Percentiles rank a stretch among this genome's conserved stretches.
These are phyloP conservation scores for Xylariomycetidae sp. DNA, from an alignment of 2,329 filamentous ascomycete species.

Conservation along the genomic window DNA sequence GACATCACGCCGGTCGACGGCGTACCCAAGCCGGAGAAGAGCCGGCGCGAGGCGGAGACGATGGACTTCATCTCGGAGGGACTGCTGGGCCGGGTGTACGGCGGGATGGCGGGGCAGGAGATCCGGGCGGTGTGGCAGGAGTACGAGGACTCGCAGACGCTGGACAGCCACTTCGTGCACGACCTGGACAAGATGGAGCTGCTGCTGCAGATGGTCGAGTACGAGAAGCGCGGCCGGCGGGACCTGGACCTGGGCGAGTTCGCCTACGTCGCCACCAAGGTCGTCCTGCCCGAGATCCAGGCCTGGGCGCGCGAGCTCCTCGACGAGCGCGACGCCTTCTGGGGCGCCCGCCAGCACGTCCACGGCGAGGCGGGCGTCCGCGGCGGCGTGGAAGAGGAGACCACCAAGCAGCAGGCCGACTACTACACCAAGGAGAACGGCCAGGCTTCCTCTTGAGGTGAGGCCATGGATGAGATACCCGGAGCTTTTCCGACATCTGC, in stretches of 20 bases:
- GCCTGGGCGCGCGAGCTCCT: constrained; percentile 74
- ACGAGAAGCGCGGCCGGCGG: constrained; percentile 67
- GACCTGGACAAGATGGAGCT: constrained; percentile 98
- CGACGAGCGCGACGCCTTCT: constrained; percentile 68
- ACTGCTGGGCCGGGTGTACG: constrained; percentile 68
- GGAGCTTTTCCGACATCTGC: neutral
- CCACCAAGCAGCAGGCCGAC: constrained; percentile 37
- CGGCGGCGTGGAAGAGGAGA: constrained; percentile 33
- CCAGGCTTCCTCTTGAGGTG: constrained; percentile 4
- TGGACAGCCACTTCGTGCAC: constrained; percentile 85
- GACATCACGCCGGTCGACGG: constrained; percentile 94
- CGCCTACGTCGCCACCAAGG: constrained; percentile 65
- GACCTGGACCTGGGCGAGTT: constrained; percentile 80
- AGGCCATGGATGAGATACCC: neutral
- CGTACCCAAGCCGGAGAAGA: constrained; percentile 82
- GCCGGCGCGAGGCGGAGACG: constrained; percentile 73
- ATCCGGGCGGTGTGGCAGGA: constrained; percentile 85
- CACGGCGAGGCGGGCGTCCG: constrained; percentile 38
- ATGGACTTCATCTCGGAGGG: constrained; percentile 83
- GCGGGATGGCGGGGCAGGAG: constrained; percentile 61
- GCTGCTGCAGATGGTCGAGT: constrained; percentile 91
- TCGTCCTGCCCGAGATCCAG: constrained; percentile 71
- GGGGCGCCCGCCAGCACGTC: constrained; percentile 48
- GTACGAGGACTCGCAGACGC: constrained; percentile 82
- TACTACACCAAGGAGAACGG: constrained; percentile 36